Conservation (phyloP, 371 early-diverging fungal genomes). For the Parasitella parasitica region DNA sequence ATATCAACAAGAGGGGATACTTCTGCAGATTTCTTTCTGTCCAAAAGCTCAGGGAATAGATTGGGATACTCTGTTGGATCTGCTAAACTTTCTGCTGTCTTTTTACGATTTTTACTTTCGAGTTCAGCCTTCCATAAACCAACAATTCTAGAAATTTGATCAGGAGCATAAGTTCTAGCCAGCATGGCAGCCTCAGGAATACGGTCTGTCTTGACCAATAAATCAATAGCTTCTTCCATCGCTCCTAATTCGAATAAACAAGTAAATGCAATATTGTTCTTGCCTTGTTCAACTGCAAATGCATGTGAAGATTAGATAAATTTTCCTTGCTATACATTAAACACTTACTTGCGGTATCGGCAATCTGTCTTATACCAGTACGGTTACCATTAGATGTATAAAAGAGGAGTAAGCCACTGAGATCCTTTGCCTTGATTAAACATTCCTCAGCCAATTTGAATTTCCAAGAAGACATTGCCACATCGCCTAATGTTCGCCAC, state of each 20-base stretch:
- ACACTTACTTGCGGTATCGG: slow-evolving; percentile 67
- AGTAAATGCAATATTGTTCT: slow-evolving; percentile 90
- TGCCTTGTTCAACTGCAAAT: slow-evolving; percentile 61
- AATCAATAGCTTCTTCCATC: slow-evolving; percentile 75
- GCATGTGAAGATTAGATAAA: neutral
- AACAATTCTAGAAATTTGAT: slow-evolving; percentile 71
- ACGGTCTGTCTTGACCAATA: slow-evolving; percentile 84
- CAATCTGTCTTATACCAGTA: slow-evolving; percentile 73
- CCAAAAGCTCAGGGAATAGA: slow-evolving; percentile 73
- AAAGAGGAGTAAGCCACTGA: slow-evolving; percentile 84
- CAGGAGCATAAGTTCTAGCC: slow-evolving; percentile 88
- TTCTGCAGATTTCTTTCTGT: neutral
- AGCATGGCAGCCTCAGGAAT: slow-evolving; percentile 96
- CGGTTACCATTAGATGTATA: slow-evolving; percentile 88
- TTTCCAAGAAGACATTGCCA: slow-evolving; percentile 87
- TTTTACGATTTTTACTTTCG: slow-evolving; percentile 65
- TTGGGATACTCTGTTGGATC: slow-evolving; percentile 83
- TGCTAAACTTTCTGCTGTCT: slow-evolving; percentile 88
- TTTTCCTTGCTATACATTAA: too few relatives aligned
- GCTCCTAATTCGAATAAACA: slow-evolving; percentile 77
- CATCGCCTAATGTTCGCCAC: slow-evolving; percentile 91
- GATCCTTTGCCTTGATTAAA: slow-evolving; percentile 83
- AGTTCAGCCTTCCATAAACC: slow-evolving; percentile 81
- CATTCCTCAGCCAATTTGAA: slow-evolving; percentile 90
- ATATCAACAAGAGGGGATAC: slow-evolving; percentile 14